Base-by-base conservation (phyloP, 1,284 basidiomycete genomes). In the Fomes fomentarius region DNA sequence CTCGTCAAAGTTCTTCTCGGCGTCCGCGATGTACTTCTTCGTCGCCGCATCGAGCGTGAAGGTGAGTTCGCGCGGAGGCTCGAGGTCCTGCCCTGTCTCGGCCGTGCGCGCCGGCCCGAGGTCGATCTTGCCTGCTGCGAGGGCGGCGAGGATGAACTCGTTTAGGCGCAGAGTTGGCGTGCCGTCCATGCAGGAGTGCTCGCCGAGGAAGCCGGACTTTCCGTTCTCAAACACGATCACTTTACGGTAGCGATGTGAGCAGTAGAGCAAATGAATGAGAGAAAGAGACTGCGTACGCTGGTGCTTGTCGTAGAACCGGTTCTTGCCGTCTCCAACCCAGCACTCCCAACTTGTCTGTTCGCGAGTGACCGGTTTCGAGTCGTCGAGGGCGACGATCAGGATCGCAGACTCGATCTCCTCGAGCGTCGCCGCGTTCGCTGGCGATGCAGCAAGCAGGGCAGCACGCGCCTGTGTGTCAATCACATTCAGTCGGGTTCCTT, bases 251-350 rank as follows among this genome's bases (percentile, higher is more conserved):
- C n/a, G n/a, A n/a, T 28, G 50, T 22, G 40, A 44, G 28, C 43
- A 43, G 34, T 15, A 19, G n/a, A 25, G 40, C 33, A 43, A 31
- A 40, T 19, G 21, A 7, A 10, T 24, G 19, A 11, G 2, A 22
- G 44, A 17, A 47, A 25, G 4, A 47, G 26, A 26, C 35, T 21
- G 77, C 87, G 57, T 71, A 93, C 92, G 68, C 71, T 98, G 92
- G 71, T 99, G 96, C 75, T 99, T 99, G 79, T 99, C 97, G 70
- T 91, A 98, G 82, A 93, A 99, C 56, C 96, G 80, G 74, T 98
- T 98, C 60, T 86, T 81, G 38, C 93, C 95, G 62, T 97, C 87
- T 39, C 96, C 96, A 25, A 90, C 89, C 96, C 96, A 99, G 57
- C 89, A 85, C 21, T 75, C 78, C 88, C 92, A 93, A 52, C 89